These are phyloP conservation scores for Leccinum huronense DNA, from an alignment of 1,284 basidiomycete species.

Conservation along the genomic window DNA sequence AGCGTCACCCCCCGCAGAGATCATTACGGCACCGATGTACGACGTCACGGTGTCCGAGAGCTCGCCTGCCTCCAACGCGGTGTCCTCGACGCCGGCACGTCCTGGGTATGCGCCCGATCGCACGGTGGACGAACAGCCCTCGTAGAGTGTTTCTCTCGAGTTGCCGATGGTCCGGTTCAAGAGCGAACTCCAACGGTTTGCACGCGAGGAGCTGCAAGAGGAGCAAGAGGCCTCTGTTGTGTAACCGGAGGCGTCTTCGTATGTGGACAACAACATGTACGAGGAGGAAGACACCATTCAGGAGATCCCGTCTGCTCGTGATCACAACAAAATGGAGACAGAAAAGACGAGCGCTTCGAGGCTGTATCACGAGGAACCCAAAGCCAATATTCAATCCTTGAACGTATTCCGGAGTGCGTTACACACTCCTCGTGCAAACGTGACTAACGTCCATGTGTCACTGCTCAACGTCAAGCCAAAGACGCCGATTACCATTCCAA, in stretches of 20 bases:
- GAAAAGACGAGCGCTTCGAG: constrained; percentile 42
- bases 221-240: constrained; percentile 16
- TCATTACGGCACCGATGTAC: background rate
- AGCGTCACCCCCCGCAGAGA: background rate
- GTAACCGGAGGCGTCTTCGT: constrained; percentile 19
- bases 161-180: constrained; percentile 75
- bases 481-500: constrained; percentile 54
- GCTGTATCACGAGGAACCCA: constrained; percentile 50
- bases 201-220: constrained; percentile 32
- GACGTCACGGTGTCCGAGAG: constrained; percentile 52
- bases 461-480: constrained; percentile 46
- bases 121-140: constrained; percentile 47
- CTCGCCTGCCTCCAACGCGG: constrained; percentile 60
- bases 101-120: constrained; percentile 39
- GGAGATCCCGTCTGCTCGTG: constrained; percentile 29
- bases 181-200: constrained; percentile 61
- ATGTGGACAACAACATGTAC: constrained; percentile 30
- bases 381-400: constrained; percentile 44
- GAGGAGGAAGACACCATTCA: constrained; percentile 37
- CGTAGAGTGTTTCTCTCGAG: constrained; percentile 69
- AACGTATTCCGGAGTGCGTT: constrained; percentile 35
- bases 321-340: constrained; percentile 51
- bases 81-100: constrained; percentile 75
- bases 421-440: constrained; percentile 38
- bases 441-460: constrained; percentile 35